Evolutionary conservation across 2,329 filamentous ascomycete genomes (phyloP), one percentile per base, ranked within the genome.

Genomic region (Pestalotiopsis sp.): DNA sequence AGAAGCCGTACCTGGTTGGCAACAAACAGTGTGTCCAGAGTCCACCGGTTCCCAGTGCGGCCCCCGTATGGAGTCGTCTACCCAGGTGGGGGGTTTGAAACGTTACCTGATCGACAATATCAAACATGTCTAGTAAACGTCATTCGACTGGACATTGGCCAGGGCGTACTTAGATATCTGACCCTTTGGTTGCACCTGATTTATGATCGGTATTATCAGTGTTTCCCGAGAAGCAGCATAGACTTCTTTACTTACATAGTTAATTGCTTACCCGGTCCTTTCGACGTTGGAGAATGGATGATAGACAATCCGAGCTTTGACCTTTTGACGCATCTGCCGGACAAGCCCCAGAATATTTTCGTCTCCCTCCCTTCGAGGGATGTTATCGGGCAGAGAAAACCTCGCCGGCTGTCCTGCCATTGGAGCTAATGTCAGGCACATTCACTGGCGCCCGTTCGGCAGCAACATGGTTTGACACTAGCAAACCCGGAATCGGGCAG

Each of bases 391-490:
- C 17, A 20, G 14, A 52, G 20, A n/a, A n/a, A 52, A 23, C 45
- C 71, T 74, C 70, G 72, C 70, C 64, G 70, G 31, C 62, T 59
- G 66, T 65, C 31, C 41, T 64, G 31, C 7, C 31, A 36, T 58
- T 62, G 62, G 67, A 73, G 68, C 73, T 75, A 73, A 75, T 75
- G 73, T 70, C 73, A 74, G 73, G 73, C 70, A 75, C 73, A 52
- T n/a, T 17, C 17, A 52, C 17, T 68, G 71, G 66, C 66, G 12
- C 25, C n/a, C 59, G n/a, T 62, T 62, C 17, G 7, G 17, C 45
- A n/a, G 59, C 59, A 27, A 9, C 59, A 36, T 41, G 59, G 31
- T 62, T 62, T 36, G 45, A 52, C 45, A 52, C 45, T 52, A 62
- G 59, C 13, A 31, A 36, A 25, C 17, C 23, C 27, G 57, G 27